These are phyloP conservation scores for Colletotrichum limetticola DNA, from an alignment of 2,329 filamentous ascomycete species.

Conservation along the genomic window DNA sequence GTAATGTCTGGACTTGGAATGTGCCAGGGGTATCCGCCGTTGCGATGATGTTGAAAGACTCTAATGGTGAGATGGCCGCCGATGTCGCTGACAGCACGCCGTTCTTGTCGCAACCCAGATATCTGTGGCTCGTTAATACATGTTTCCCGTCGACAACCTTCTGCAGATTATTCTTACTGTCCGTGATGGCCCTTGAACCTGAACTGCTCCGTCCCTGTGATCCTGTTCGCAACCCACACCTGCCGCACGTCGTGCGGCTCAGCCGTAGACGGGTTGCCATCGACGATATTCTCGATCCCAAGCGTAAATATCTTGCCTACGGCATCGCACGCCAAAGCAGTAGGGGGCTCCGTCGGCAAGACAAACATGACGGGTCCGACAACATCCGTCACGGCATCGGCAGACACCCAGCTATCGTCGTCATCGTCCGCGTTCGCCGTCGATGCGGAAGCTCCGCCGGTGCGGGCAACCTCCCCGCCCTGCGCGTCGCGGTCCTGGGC, in stretches of 20 bases:
- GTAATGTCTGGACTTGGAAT: constrained; percentile 79
- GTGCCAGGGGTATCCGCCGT: constrained; percentile 74
- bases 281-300: constrained; percentile 86
- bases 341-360: constrained; percentile 77
- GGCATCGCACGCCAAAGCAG: constrained; percentile 85
- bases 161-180: constrained; percentile 61
- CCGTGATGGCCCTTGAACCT: constrained; percentile 93
- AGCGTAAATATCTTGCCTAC: constrained; percentile 88
- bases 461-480: constrained; percentile 44
- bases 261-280: constrained; percentile 82
- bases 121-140: constrained; percentile 59
- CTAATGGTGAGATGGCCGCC: constrained; percentile 85
- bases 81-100: constrained; percentile 81
- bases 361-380: constrained; percentile 86
- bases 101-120: constrained; percentile 86
- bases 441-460: constrained; percentile 32
- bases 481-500: constrained; percentile 40
- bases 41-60: constrained; percentile 79
- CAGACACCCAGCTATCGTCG: constrained; percentile 93
- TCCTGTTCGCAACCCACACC: constrained; percentile 90
- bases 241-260: constrained; percentile 96
- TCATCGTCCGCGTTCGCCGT: constrained; percentile 55
- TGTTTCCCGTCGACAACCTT: neutral
- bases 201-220: constrained; percentile 83
- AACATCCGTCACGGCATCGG: constrained; percentile 79